A percentile compares a stretch with the other conserved stretches of the same genome.
phyloP scores from a whole-genome alignment of 441 rosid genomes.

The Croton setiger region DNA sequence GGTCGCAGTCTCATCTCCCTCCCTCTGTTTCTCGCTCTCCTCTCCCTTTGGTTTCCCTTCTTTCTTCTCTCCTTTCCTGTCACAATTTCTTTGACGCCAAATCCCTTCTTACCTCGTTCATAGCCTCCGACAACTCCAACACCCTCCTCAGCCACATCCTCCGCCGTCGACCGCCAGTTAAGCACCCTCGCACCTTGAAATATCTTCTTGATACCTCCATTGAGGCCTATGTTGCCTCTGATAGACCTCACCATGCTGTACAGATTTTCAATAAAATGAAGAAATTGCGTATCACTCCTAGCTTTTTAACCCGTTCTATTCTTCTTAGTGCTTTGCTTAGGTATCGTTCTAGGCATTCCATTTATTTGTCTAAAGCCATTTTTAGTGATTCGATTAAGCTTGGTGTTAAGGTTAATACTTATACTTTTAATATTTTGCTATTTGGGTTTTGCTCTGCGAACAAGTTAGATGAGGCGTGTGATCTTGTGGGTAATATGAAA shows the following conservation, averaged over 20 bases:
- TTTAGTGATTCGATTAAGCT: conserved; percentile 49
- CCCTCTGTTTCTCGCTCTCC: conserved; percentile 32
- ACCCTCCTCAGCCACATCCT: conserved; percentile 49
- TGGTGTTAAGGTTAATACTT: conserved; percentile 45
- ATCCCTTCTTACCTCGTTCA: conserved; percentile 61
- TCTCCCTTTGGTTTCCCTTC: conserved; percentile 55
- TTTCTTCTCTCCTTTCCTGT: conserved; percentile 47
- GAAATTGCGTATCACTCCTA: conserved; percentile 53
- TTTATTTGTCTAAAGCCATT: conserved; percentile 46
- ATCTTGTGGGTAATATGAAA: conserved; percentile 45
- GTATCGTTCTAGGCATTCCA: conserved; percentile 55
- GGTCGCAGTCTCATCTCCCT: conserved; percentile 44
- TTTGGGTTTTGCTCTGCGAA: conserved; percentile 65
- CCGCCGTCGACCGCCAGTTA: conserved; percentile 25
- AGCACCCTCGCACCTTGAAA: conserved; percentile 30
- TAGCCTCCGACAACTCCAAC: conserved; percentile 44
- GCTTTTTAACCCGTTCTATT: conserved; percentile 56
- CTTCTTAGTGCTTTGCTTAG: conserved; percentile 63
- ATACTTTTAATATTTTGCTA: conserved; percentile 64
- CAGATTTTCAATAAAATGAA: conserved; percentile 67
- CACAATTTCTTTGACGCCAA: conserved; percentile 64
- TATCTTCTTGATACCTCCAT: conserved; percentile 58
- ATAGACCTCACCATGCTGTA: conserved; percentile 61
- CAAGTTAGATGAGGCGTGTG: conserved; percentile 49
- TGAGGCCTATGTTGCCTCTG: conserved; percentile 54